phyloP scores from a whole-genome alignment of 1,284 basidiomycete species.

The Austroboletus novae-zelandiae region DNA sequence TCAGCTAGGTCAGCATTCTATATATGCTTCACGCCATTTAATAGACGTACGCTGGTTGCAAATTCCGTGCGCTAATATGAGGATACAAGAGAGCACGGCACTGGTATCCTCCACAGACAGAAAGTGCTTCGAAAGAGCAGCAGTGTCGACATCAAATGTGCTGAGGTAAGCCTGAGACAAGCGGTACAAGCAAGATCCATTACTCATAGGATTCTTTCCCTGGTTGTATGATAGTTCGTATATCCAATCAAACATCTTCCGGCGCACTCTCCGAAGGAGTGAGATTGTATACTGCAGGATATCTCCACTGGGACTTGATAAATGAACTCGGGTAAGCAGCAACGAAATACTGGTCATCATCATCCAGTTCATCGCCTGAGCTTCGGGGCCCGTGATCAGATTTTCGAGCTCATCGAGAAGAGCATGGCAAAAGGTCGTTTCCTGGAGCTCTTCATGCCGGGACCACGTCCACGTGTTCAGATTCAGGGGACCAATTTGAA shows the following conservation, averaged over 20 bases:
- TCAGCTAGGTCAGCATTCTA: no score
- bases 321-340: conserved; percentile 35
- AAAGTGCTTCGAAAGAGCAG: background rate
- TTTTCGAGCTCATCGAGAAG: conserved; percentile 33
- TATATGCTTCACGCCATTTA: no score
- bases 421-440: conserved; percentile 28
- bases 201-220: no score
- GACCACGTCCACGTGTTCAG: conserved; percentile 9
- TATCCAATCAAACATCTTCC: conserved; percentile 37
- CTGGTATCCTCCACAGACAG: conserved; percentile 17
- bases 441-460: conserved; percentile 34
- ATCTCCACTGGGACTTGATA: conserved; percentile 16
- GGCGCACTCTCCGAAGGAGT: conserved; percentile 32
- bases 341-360: conserved; percentile 35
- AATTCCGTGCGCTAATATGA: conserved; percentile 6
- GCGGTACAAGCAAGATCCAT: background rate
- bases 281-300: conserved; percentile 9
- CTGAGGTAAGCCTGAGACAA: conserved; percentile 35
- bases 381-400: conserved; percentile 27
- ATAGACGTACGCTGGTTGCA: no score
- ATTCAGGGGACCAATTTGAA: conserved; percentile 37
- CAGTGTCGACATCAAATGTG: background rate
- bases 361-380: conserved; percentile 39
- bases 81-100: conserved; percentile 32
- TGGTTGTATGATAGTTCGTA: conserved; percentile 9